Conservation (phyloP, 1,284 basidiomycete genomes). For the Trametes versicolor region DNA sequence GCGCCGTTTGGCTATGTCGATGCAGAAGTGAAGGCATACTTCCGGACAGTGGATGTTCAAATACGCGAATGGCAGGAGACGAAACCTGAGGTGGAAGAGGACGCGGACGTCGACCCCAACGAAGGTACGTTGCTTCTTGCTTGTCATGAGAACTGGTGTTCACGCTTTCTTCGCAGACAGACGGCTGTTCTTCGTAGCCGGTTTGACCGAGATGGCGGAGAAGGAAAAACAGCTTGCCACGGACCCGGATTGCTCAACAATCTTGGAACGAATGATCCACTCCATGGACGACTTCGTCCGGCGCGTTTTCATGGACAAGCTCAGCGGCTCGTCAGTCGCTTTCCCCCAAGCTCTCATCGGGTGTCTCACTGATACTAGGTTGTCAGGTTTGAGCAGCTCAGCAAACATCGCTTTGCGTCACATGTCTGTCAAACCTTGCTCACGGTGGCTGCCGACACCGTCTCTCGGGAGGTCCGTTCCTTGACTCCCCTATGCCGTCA, state of each 20-base stretch:
- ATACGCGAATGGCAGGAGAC: slow-evolving; percentile 85
- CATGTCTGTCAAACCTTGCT: slow-evolving; percentile 94
- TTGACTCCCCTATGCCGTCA: background rate
- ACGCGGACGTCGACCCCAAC: slow-evolving; percentile 70
- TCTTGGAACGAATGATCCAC: slow-evolving; percentile 87
- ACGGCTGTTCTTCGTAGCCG: slow-evolving; percentile 85
- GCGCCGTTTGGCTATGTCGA: slow-evolving; percentile 91
- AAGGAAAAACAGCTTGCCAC: slow-evolving; percentile 92
- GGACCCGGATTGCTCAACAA: slow-evolving; percentile 90
- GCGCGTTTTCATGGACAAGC: slow-evolving; percentile 86
- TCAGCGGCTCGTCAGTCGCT: slow-evolving; percentile 83
- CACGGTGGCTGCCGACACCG: slow-evolving; percentile 74
- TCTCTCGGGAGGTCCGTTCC: slow-evolving; percentile 79
- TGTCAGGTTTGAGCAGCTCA: slow-evolving; percentile 70
- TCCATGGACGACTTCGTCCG: slow-evolving; percentile 95
- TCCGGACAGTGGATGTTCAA: slow-evolving; percentile 86
- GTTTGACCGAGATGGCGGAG: slow-evolving; percentile 82
- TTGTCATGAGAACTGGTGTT: background rate
- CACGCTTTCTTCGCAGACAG: slow-evolving; percentile 63
- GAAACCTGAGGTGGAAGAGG: slow-evolving; percentile 47
- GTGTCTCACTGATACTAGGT: slow-evolving; percentile 35
- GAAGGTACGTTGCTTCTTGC: slow-evolving; percentile 66
- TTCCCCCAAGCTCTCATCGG: slow-evolving; percentile 10
- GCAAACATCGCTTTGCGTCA: slow-evolving; percentile 87
- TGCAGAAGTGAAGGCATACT: slow-evolving; percentile 91